These are phyloP conservation scores for Tolypocladium cylindrosporum DNA, from an alignment of 2,329 filamentous ascomycete genomes.

Conservation along the genomic window DNA sequence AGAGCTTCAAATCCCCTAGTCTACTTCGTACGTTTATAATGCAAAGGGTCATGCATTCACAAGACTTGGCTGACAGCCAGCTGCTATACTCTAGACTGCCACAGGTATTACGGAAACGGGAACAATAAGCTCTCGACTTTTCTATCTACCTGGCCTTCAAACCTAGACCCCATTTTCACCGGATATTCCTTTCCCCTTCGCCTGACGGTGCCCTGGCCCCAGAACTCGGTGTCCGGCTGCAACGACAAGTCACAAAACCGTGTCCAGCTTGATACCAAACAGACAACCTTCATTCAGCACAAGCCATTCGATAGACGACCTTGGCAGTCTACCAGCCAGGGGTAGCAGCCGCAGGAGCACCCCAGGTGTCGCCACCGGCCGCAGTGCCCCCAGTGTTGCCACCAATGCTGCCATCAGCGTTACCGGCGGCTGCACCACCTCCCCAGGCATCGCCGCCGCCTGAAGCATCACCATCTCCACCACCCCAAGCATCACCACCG, in stretches of 20 bases:
- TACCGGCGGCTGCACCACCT: background rate
- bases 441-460: slow-evolving; percentile 4
- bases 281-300: background rate
- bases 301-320: background rate
- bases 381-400: background rate
- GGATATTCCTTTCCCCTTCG: too few relatives aligned
- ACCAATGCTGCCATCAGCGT: background rate
- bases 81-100: too few relatives aligned
- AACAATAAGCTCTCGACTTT: background rate
- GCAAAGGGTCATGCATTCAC: background rate
- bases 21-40: background rate
- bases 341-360: background rate
- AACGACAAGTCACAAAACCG: background rate
- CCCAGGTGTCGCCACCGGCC: background rate
- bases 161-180: background rate
- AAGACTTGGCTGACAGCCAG: too few relatives aligned
- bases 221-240: background rate
- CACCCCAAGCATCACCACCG: slow-evolving; percentile 4
- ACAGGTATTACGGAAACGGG: background rate
- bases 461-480: slow-evolving; percentile 1
- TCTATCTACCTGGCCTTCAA: background rate
- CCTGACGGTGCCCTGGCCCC: background rate
- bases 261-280: background rate
- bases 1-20: background rate
- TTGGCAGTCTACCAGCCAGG: background rate